Evolutionary conservation across 1,284 basidiomycete genomes (phyloP).

Genomic region (Austroboletus olivaceoglutinosus): DNA sequence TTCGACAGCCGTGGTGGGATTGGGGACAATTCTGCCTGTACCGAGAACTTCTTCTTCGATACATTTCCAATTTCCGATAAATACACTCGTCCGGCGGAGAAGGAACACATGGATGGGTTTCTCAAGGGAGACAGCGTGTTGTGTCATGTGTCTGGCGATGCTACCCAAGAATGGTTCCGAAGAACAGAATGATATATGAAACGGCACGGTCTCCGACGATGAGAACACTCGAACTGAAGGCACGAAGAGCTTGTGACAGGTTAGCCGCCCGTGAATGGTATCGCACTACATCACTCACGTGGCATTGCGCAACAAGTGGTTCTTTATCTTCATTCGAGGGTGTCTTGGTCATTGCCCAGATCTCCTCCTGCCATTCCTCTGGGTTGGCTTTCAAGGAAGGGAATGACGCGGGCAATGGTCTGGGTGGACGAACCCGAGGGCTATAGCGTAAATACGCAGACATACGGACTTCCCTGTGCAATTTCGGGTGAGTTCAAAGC

Average conservation of each 20-base stretch:
- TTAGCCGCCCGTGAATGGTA: slow-evolving; percentile 1
- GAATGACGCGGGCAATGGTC: slow-evolving; percentile 46
- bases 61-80: slow-evolving; percentile 4
- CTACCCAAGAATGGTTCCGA: slow-evolving; percentile 41
- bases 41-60: slow-evolving; percentile 29
- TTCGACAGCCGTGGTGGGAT: slow-evolving; percentile 14
- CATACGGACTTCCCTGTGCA: slow-evolving; percentile 33
- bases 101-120: slow-evolving; percentile 29
- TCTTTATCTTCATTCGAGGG: slow-evolving; percentile 20
- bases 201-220: slow-evolving; percentile 53
- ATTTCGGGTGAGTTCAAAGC: slow-evolving; percentile 27
- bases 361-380: slow-evolving; percentile 61
- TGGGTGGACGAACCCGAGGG: slow-evolving; percentile 53
- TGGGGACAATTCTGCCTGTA: slow-evolving; percentile 21
- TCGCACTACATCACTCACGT: slow-evolving; percentile 39
- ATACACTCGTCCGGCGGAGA: slow-evolving; percentile 31
- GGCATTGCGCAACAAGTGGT: slow-evolving; percentile 39
- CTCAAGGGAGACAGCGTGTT: slow-evolving; percentile 21
- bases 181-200: slow-evolving; percentile 60
- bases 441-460: slow-evolving; percentile 40
- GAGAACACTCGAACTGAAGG: slow-evolving; percentile 54
- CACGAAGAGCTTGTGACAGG: slow-evolving; percentile 29
- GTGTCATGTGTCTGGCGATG: slow-evolving; percentile 35
- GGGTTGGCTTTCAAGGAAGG: slow-evolving; percentile 50
- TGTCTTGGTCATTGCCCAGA: slow-evolving; percentile 39